Conservation (phyloP, 2,329 filamentous ascomycete genomes). For the Monascus ruber region DNA sequence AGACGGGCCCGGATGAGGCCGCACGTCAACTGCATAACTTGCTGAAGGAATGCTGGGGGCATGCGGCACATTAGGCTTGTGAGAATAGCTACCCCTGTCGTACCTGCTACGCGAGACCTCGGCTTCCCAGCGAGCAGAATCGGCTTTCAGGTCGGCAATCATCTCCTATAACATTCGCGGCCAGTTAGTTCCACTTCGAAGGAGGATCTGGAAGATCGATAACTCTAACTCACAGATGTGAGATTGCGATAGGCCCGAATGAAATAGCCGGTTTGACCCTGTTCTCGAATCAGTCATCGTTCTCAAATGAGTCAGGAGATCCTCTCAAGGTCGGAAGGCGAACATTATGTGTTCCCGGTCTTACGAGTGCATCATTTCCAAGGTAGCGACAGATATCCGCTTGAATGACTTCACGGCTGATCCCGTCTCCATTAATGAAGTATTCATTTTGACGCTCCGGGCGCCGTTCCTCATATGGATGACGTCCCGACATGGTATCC, state of each 20-base stretch:
- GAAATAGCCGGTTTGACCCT: conserved; percentile 60
- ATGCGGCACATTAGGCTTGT: conserved; percentile 25
- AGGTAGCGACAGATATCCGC: conserved; percentile 76
- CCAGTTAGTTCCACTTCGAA: background rate
- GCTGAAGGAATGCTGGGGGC: conserved; percentile 27
- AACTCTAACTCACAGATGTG: conserved; percentile 51
- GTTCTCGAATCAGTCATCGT: conserved; percentile 30
- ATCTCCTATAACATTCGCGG: conserved; percentile 33
- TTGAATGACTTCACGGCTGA: conserved; percentile 73
- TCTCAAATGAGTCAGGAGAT: background rate
- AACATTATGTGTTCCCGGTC: conserved; percentile 64
- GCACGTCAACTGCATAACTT: conserved; percentile 27
- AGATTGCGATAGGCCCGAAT: conserved; percentile 70
- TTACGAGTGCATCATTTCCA: conserved; percentile 69
- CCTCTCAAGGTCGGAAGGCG: conserved; percentile 16
- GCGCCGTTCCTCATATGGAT: conserved; percentile 18
- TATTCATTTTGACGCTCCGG: conserved; percentile 55
- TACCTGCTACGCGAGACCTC: conserved; percentile 31
- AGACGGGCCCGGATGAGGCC: conserved; percentile 26
- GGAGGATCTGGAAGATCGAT: too few relatives aligned
- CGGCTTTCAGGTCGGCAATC: conserved; percentile 44
- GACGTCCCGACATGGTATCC: conserved; percentile 30
- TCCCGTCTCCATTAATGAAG: conserved; percentile 68
- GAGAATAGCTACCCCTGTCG: conserved; percentile 31
- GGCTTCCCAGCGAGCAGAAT: conserved; percentile 41